phyloP scores from a whole-genome alignment of 768 basidiomycete species.

The Serpula lacrymans region DNA sequence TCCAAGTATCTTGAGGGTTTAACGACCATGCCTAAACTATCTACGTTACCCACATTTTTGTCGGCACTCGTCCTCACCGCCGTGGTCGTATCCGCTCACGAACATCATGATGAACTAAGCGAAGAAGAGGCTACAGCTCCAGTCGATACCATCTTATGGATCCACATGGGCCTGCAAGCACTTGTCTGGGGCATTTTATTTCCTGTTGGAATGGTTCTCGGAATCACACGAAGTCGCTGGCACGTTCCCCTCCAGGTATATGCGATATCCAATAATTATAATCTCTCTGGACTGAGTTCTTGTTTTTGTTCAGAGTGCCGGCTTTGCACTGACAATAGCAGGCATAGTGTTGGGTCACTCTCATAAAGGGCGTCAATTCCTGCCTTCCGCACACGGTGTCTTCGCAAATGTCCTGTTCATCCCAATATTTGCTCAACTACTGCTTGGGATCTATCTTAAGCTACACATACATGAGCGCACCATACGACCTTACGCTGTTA shows the following conservation, averaged over 20 bases:
- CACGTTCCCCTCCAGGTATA: constrained; percentile 80
- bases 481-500: constrained; percentile 60
- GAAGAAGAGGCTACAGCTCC: constrained; percentile 58
- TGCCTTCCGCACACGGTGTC: constrained; percentile 63
- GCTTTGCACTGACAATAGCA: constrained; percentile 57
- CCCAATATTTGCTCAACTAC: constrained; percentile 58
- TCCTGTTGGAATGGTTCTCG: constrained; percentile 71
- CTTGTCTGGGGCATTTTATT: constrained; percentile 78
- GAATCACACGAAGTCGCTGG: constrained; percentile 67
- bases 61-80: no score
- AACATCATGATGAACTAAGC: constrained; percentile 56
- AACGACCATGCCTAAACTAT: no score
- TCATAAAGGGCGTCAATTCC: constrained; percentile 72
- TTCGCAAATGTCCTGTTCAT: constrained; percentile 61
- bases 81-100: no score
- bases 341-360: constrained; percentile 77
- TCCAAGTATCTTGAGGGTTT: no score
- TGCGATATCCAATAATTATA: not conserved
- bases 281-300: not conserved
- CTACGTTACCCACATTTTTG: no score
- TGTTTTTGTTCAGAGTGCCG: constrained; percentile 42
- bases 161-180: constrained; percentile 72
- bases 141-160: constrained; percentile 70
- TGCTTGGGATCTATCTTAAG: constrained; percentile 80
- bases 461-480: constrained; percentile 76